Base-by-base conservation (phyloP, 2,329 filamentous ascomycete genomes). In the Westerdykella sp. region DNA sequence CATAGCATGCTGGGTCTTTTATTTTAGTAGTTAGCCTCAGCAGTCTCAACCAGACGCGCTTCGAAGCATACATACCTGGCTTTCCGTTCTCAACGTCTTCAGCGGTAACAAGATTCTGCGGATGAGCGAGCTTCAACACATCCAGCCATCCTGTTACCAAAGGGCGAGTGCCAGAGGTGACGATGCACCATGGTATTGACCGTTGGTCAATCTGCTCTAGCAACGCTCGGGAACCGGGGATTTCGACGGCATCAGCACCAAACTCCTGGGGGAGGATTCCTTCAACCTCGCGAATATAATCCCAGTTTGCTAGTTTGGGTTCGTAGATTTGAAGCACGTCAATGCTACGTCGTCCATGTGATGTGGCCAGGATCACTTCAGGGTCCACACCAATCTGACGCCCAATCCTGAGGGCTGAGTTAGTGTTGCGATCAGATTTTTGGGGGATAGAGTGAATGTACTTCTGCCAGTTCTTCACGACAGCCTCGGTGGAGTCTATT, bases 311-410 rank as follows among this genome's bases (percentile, higher is more conserved):
- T 63, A 88, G 87, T 55, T 86, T 82, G 13, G 88, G 85, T 49
- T 87, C 83, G 45, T 95, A 79, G 22, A 90, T 73, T 63, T 79
- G 79, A 45, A 98, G 75, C 2, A 85, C 81, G 57, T 98, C 93
- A 59, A 97, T 95, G 53, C 83, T 88, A 45, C 93, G 76, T 46
- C 91, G 81, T 48, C 93, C 93, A 68, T 98, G 93, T 5, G 89
- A 95, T 9, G 88, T 95, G 57, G 87, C 78, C 21, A 97, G 77
- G 56, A 98, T 97, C 37, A 84, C 79, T 38, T 83, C 76, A n/a
- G 87, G 86, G 52, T 87, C 80, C 16, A 96, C 83, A 18, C 87
- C 87, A 57, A 97, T 84, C 63, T 95, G 87, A 9, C 78, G 76
- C 39, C 85, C 90, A 51, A 90, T 78, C n/a, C 84, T 87, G 57